These are phyloP conservation scores for Radiomyces spectabilis DNA, from an alignment of 192 early-diverging fungal species.

Conservation along the genomic window DNA sequence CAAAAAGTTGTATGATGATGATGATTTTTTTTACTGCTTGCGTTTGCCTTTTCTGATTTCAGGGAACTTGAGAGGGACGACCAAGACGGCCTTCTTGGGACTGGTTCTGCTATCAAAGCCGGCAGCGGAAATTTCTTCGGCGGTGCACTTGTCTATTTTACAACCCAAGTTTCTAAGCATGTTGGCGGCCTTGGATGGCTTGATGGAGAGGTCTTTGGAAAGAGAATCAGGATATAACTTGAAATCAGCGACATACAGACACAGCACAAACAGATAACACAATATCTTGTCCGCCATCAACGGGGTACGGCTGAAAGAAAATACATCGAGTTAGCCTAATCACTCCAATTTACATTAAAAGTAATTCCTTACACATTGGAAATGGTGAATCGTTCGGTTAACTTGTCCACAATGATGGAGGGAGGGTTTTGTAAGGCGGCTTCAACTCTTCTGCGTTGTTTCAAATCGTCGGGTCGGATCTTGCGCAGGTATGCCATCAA, in stretches of 20 bases:
- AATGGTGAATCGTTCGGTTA: slow-evolving; percentile 61
- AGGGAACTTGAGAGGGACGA: slow-evolving; percentile 23
- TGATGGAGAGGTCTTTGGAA: slow-evolving; percentile 56
- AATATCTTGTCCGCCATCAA: slow-evolving; percentile 66
- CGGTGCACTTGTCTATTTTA: slow-evolving; percentile 30
- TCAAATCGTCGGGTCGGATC: slow-evolving; percentile 31
- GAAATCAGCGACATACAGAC: slow-evolving; percentile 68
- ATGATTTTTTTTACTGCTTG: too few species aligned
- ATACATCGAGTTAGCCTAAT: not conserved
- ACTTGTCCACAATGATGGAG: slow-evolving; percentile 43
- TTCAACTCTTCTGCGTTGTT: slow-evolving; percentile 40
- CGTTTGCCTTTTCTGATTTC: slow-evolving; percentile 12
- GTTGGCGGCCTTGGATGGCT: slow-evolving; percentile 31
- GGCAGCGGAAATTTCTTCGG: slow-evolving; percentile 12
- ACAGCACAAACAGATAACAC: slow-evolving; percentile 67
- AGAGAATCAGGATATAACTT: slow-evolving; percentile 52
- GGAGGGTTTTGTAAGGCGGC: slow-evolving; percentile 47
- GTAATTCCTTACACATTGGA: slow-evolving; percentile 37
- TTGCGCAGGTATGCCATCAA: slow-evolving; percentile 58
- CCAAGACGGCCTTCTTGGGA: slow-evolving; percentile 17
- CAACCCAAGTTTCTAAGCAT: slow-evolving; percentile 39
- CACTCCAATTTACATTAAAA: not conserved
- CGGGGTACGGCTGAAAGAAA: slow-evolving; percentile 39
- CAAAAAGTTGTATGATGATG: too few species aligned
- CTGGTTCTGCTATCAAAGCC: not conserved